phyloP scores from a whole-genome alignment of 306 rosid species.

The Corylus avellana region DNA sequence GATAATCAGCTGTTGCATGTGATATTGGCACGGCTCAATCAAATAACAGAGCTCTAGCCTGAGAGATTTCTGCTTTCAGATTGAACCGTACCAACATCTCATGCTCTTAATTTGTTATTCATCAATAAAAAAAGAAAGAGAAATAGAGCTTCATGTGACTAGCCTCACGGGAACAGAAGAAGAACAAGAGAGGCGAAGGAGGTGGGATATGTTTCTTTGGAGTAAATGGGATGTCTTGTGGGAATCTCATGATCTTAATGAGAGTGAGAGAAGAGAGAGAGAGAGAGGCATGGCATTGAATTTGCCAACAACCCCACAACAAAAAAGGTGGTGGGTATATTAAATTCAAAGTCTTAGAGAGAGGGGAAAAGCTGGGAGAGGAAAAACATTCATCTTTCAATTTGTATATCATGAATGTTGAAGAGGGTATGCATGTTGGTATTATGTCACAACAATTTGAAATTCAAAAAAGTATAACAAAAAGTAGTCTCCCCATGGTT shows the following conservation, averaged over 20 bases:
- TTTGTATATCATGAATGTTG: slow-evolving; percentile 34
- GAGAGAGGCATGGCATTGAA: slow-evolving; percentile 44
- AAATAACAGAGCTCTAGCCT: slow-evolving; percentile 49
- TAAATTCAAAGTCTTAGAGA: slow-evolving; percentile 36
- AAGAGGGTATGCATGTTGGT: slow-evolving; percentile 30
- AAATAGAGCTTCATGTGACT: neutral
- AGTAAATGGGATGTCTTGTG: slow-evolving; percentile 38
- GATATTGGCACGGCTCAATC: slow-evolving; percentile 94
- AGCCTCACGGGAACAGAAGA: slow-evolving; percentile 1
- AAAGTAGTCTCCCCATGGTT: slow-evolving; percentile 15
- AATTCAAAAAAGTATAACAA: slow-evolving; percentile 34
- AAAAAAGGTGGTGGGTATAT: slow-evolving; percentile 50
- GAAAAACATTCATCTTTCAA: slow-evolving; percentile 33
- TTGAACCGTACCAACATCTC: slow-evolving; percentile 79
- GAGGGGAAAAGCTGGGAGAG: slow-evolving; percentile 24
- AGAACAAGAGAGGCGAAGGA: slow-evolving; percentile 28
- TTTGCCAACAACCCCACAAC: slow-evolving; percentile 61
- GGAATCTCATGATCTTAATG: slow-evolving; percentile 45
- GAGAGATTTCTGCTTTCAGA: slow-evolving; percentile 49
- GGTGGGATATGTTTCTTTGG: slow-evolving; percentile 21
- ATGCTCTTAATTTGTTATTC: slow-evolving; percentile 5
- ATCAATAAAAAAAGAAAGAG: no score
- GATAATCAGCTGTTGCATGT: slow-evolving; percentile 31
- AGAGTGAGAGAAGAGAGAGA: slow-evolving; percentile 25
- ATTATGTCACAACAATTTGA: slow-evolving; percentile 40